A percentile compares a stretch with the other conserved stretches of the same genome.
Conservation (phyloP, 495 filamentous ascomycete species). For the Penicillium herquei region DNA sequence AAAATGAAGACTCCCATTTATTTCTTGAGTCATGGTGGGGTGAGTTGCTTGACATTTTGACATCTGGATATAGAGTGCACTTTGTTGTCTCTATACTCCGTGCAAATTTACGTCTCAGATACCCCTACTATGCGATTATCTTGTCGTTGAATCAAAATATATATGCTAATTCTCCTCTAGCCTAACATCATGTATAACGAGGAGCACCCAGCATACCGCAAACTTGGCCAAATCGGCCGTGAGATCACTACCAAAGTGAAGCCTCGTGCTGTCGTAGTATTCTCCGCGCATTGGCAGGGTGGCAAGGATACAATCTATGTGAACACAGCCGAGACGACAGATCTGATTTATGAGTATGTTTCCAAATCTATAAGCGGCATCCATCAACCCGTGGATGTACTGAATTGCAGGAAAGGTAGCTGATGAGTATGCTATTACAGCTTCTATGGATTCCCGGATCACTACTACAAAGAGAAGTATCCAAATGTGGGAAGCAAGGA, state of each 20-base stretch:
- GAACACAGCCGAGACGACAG: slow-evolving; percentile 66
- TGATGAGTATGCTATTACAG: slow-evolving; percentile 25
- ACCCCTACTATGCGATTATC: no score
- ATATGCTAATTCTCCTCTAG: slow-evolving; percentile 31
- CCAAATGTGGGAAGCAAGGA: slow-evolving; percentile 66
- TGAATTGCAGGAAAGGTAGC: no score
- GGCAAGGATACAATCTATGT: slow-evolving; percentile 59
- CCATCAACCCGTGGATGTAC: not conserved
- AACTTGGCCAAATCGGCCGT: slow-evolving; percentile 65
- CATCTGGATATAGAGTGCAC: no score
- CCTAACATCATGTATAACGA: slow-evolving; percentile 73
- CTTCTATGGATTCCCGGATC: slow-evolving; percentile 75
- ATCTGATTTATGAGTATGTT: slow-evolving; percentile 78
- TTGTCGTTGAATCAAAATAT: not conserved
- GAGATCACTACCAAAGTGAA: slow-evolving; percentile 81
- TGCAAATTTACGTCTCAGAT: no score
- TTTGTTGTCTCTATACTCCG: no score
- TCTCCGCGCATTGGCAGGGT: slow-evolving; percentile 85
- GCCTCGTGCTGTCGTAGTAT: slow-evolving; percentile 79
- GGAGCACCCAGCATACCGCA: slow-evolving; percentile 70
- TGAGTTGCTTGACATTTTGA: slow-evolving; percentile 36
- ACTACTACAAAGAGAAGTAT: slow-evolving; percentile 61
- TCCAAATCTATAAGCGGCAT: not conserved
- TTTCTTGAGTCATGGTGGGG: slow-evolving; percentile 76
- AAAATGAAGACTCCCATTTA: slow-evolving; percentile 63